phyloP scores from a whole-genome alignment of 139 green algal genomes.

The Coccomyxa sp. region DNA sequence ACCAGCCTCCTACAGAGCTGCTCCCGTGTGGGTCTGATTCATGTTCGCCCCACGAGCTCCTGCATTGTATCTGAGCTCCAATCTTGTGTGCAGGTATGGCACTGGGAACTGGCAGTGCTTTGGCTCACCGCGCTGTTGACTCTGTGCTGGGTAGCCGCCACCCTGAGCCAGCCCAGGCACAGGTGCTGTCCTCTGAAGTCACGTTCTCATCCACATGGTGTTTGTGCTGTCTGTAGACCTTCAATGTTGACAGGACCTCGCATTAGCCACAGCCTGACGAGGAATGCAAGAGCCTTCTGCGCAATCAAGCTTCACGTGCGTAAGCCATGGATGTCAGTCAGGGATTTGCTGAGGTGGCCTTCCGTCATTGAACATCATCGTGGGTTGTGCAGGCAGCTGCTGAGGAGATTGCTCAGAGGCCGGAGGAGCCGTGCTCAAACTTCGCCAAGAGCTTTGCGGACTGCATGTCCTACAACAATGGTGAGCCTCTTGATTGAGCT shows the following conservation, averaged over 20 bases:
- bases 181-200: background rate
- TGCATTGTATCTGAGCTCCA: background rate
- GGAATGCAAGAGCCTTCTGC: too few relatives aligned
- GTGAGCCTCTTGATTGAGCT: too few relatives aligned
- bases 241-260: too few relatives aligned
- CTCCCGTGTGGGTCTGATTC: background rate
- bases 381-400: conserved; percentile 9
- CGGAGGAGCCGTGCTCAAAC: conserved; percentile 50
- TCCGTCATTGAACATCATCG: too few relatives aligned
- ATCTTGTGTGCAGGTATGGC: conserved; percentile 56
- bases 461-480: conserved; percentile 74
- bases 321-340: too few relatives aligned
- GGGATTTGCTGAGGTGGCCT: too few relatives aligned
- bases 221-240: too few relatives aligned
- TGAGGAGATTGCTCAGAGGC: conserved; percentile 18
- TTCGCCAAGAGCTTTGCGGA: conserved; percentile 81
- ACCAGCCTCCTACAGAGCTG: background rate
- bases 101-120: conserved; percentile 72
- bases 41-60: background rate
- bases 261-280: too few relatives aligned
- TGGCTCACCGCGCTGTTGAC: conserved; percentile 86
- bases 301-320: too few relatives aligned
- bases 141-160: conserved; percentile 53
- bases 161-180: conserved; percentile 41
- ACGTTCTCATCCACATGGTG: too few relatives aligned